Evolutionary conservation across 2,329 filamentous ascomycete species (phyloP).

Genomic region (Pochonia chlamydosporia): DNA sequence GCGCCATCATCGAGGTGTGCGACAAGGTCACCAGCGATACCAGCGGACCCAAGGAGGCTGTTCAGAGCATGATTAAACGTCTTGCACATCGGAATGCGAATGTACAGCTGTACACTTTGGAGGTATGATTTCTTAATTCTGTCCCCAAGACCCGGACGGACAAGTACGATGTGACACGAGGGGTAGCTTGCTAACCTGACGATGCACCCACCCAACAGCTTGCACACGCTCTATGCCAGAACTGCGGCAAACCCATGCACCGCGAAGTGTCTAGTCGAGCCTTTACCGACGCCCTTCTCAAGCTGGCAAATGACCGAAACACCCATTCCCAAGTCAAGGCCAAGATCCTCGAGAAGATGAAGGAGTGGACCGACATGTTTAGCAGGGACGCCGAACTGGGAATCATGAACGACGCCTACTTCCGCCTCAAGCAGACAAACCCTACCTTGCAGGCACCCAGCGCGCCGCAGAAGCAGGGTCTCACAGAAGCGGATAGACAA

Average conservation of each 20-base stretch:
- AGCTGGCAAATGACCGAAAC: constrained; percentile 88
- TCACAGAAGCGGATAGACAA: constrained; percentile 82
- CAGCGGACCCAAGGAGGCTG: constrained; percentile 71
- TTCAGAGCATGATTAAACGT: constrained; percentile 85
- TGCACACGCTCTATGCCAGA: constrained; percentile 85
- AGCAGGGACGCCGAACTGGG: constrained; percentile 81
- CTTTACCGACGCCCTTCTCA: constrained; percentile 88
- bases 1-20: constrained; percentile 58
- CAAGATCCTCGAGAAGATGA: constrained; percentile 95
- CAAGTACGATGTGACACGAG: not conserved
- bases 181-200: not conserved
- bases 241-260: constrained; percentile 82
- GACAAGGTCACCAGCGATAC: constrained; percentile 50
- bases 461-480: constrained; percentile 85
- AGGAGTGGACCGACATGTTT: constrained; percentile 95
- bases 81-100: constrained; percentile 92
- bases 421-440: constrained; percentile 76
- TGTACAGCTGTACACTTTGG: constrained; percentile 90
- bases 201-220: constrained; percentile 45
- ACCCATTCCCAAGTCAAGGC: constrained; percentile 95
- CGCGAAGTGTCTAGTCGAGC: constrained; percentile 84
- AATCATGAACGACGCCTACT: constrained; percentile 95
- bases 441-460: constrained; percentile 87
- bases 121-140: constrained; percentile 53
- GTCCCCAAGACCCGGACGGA: too few relatives aligned